These are phyloP conservation scores for Macrophomina pseudophaseolina DNA, from an alignment of 2,329 filamentous ascomycete genomes.

Conservation along the genomic window DNA sequence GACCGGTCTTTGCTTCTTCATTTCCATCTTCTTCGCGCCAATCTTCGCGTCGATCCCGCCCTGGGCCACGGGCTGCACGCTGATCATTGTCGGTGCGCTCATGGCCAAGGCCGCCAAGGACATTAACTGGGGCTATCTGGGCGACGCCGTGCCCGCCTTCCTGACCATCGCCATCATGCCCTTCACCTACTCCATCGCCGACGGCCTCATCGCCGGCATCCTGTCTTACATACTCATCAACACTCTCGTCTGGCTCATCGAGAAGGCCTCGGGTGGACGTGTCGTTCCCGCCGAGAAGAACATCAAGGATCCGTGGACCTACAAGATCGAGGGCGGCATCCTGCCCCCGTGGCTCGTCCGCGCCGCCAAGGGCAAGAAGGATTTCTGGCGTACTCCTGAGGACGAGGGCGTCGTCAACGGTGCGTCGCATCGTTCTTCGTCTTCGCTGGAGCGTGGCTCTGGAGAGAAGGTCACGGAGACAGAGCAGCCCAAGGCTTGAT, in stretches of 20 bases:
- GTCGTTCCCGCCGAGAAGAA: slow-evolving; percentile 77
- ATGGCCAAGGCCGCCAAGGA: slow-evolving; percentile 80
- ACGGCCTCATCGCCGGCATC: slow-evolving; percentile 83
- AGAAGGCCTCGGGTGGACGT: slow-evolving; percentile 68
- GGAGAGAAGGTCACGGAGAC: slow-evolving; percentile 2
- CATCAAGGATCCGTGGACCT: slow-evolving; percentile 81
- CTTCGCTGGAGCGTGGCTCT: not conserved
- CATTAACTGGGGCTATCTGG: slow-evolving; percentile 88
- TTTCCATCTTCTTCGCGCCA: slow-evolving; percentile 86
- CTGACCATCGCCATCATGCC: slow-evolving; percentile 85
- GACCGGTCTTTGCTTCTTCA: slow-evolving; percentile 82
- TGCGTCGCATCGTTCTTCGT: not conserved
- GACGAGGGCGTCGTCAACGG: slow-evolving; percentile 5
- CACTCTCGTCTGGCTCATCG: slow-evolving; percentile 69
- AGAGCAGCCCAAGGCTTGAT: slow-evolving; percentile 4
- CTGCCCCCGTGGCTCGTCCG: slow-evolving; percentile 76
- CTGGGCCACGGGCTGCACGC: slow-evolving; percentile 88
- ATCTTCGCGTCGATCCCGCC: slow-evolving; percentile 89
- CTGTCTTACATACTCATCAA: slow-evolving; percentile 79
- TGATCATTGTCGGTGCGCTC: slow-evolving; percentile 85
- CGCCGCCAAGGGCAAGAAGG: slow-evolving; percentile 68
- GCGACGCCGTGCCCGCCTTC: slow-evolving; percentile 84
- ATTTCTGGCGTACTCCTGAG: slow-evolving; percentile 64
- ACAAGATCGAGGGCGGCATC: slow-evolving; percentile 74
- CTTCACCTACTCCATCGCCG: slow-evolving; percentile 87